These are phyloP conservation scores for Lentinula sp. DNA, from an alignment of 768 basidiomycete species.

Conservation along the genomic window DNA sequence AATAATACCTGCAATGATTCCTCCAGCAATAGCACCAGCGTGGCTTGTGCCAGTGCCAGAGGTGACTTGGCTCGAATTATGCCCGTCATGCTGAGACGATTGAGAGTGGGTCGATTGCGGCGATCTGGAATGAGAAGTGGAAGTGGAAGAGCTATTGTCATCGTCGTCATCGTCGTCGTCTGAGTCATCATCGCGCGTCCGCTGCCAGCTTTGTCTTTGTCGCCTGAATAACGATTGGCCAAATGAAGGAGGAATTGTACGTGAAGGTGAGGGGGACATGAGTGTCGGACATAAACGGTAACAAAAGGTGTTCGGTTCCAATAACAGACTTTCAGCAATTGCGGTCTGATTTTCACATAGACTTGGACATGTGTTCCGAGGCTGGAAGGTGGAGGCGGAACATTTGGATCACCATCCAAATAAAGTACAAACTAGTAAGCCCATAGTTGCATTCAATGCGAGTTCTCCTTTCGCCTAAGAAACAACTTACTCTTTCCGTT, in stretches of 20 bases:
- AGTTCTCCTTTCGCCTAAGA: too few species aligned
- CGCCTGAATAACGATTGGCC: background rate
- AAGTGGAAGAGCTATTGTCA: background rate
- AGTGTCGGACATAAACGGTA: background rate
- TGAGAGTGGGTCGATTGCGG: background rate
- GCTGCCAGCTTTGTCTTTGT: background rate
- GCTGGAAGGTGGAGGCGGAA: background rate
- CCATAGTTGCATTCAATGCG: too few species aligned
- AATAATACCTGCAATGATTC: background rate
- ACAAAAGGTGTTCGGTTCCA: background rate
- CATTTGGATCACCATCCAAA: background rate
- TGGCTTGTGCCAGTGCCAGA: background rate
- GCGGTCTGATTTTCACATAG: background rate
- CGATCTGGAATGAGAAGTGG: background rate
- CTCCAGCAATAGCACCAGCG: background rate
- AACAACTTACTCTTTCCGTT: too few species aligned
- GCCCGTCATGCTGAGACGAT: background rate
- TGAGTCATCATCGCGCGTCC: constrained; percentile 11
- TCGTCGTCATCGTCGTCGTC: constrained; percentile 16
- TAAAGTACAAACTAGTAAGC: too few species aligned
- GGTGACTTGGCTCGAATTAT: background rate
- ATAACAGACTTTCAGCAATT: background rate
- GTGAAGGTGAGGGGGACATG: background rate
- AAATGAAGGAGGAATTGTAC: background rate
- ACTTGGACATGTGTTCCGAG: background rate